Evolutionary conservation across 805 yeast species (phyloP).

Genomic region (Lipomyces sp.): DNA sequence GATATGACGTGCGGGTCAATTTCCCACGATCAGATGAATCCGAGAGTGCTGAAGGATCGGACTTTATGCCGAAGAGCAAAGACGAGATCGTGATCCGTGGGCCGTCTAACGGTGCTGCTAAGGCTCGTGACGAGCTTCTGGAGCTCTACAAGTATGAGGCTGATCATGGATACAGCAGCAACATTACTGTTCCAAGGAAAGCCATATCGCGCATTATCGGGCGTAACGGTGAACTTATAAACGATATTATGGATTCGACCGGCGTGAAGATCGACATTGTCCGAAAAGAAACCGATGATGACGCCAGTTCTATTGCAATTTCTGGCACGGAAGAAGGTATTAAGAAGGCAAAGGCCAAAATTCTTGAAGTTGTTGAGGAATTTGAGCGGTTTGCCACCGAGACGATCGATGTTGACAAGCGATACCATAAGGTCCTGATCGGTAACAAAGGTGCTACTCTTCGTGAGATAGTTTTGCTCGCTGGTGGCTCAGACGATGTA

Average conservation of each 20-base stretch:
- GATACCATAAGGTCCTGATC: conserved; percentile 73
- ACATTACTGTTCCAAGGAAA: conserved; percentile 68
- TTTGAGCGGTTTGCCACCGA: conserved; percentile 64
- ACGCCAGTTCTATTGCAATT: conserved; percentile 60
- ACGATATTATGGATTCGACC: conserved; percentile 72
- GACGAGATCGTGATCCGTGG: conserved; percentile 79
- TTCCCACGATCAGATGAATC: conserved; percentile 60
- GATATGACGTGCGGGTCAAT: conserved; percentile 77
- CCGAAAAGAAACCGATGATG: conserved; percentile 53
- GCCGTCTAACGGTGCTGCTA: conserved; percentile 85
- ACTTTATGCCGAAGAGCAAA: conserved; percentile 40
- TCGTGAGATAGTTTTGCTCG: conserved; percentile 72
- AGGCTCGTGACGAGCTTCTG: conserved; percentile 80
- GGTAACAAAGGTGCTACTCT: conserved; percentile 79
- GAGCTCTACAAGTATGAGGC: conserved; percentile 85
- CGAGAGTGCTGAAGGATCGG: conserved; percentile 27
- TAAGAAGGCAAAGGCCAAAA: conserved; percentile 67
- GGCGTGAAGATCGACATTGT: conserved; percentile 53
- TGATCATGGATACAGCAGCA: conserved; percentile 75
- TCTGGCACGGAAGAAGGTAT: conserved; percentile 80
- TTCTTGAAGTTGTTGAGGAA: conserved; percentile 66
- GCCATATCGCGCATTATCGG: conserved; percentile 90
- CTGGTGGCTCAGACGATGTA: conserved; percentile 68
- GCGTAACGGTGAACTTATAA: conserved; percentile 80
- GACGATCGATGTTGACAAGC: conserved; percentile 68